Base-by-base conservation (phyloP, 345 rosid species). In the Abelmoschus esculentus region DNA sequence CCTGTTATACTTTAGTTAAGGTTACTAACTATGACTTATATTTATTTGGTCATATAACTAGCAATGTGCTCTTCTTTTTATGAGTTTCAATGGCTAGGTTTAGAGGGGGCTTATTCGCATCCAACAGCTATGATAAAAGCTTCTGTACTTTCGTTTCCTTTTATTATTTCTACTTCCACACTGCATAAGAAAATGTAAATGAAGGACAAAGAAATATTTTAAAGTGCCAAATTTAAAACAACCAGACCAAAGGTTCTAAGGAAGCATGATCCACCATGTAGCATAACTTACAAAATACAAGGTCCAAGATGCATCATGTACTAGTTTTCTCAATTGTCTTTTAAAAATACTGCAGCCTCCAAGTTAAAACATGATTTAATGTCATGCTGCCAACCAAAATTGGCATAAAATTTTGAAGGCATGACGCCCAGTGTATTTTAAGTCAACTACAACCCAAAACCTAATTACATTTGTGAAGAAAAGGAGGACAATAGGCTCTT, bases 241-340 rank as follows among this genome's bases (percentile, higher is more conserved):
- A 40, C 46, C 46, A 40, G 3, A 1, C 12, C 12, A 40, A 1
- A 40, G 3, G 46, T 8, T 40, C 46, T 2, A 40, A 40, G 46
- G 6, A 34, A 61, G 8, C 26, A 61, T 7, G 18, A 14, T 3
- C 22, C 26, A 32, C 31, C 44, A 61, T 61, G 46, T 61, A 61
- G 28, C 26, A 61, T n/a, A 61, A 61, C 40, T 61, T 34, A 7
- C 66, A 61, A 61, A 61, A 61, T 61, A 4, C 14, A 61, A 61
- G 46, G 13, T 18, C 46, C 14, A 61, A n/a, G 14, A 61, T 61
- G 26, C 26, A 34, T 34, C 22, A n/a, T 61, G 40, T 15, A 36
- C 40, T 15, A 22, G 6, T 29, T 32, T 61, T 61, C 64, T 6
- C 65, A 15, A 61, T 19, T 7, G 6, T 32, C 44, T 13, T 32